A percentile compares a stretch with the other conserved stretches of the same genome.
phyloP scores from a whole-genome alignment of 1,284 basidiomycete genomes.

The Spongispora temasekensis region DNA sequence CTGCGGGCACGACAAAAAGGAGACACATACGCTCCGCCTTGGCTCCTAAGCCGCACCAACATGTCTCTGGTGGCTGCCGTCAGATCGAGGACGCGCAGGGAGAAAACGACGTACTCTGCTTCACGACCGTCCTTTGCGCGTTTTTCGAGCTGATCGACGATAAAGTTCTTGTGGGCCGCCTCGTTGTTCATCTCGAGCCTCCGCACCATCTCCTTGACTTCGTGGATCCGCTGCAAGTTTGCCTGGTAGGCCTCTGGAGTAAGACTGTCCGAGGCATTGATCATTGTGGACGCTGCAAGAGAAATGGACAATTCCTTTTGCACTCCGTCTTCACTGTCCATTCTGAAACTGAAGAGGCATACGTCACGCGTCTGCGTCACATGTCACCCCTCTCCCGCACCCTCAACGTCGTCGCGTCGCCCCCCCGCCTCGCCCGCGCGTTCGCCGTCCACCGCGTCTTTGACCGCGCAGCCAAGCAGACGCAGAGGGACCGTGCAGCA shows the following conservation, averaged over 20 bases:
- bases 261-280: conserved; percentile 25
- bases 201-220: conserved; percentile 27
- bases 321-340: conserved; percentile 18
- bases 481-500: conserved; percentile 82
- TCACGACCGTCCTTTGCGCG: conserved; percentile 31
- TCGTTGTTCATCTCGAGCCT: conserved; percentile 34
- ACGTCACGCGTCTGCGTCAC: conserved; percentile 23
- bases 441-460: conserved; percentile 69
- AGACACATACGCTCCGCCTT: conserved; percentile 19
- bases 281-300: conserved; percentile 28
- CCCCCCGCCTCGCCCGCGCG: conserved; percentile 5
- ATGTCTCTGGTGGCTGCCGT: conserved; percentile 14
- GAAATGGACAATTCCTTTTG: conserved; percentile 19
- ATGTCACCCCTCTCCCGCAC: conserved; percentile 23
- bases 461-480: conserved; percentile 80
- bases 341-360: not conserved
- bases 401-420: conserved; percentile 23
- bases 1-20: not conserved
- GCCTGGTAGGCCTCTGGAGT: conserved; percentile 25
- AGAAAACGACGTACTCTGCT: conserved; percentile 37
- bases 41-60: conserved; percentile 21
- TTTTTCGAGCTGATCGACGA: conserved; percentile 29
- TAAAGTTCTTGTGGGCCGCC: conserved; percentile 30
- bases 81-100: not conserved
- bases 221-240: conserved; percentile 29